phyloP scores from a whole-genome alignment of 805 yeast species.

The Metschnikowia proteae region DNA sequence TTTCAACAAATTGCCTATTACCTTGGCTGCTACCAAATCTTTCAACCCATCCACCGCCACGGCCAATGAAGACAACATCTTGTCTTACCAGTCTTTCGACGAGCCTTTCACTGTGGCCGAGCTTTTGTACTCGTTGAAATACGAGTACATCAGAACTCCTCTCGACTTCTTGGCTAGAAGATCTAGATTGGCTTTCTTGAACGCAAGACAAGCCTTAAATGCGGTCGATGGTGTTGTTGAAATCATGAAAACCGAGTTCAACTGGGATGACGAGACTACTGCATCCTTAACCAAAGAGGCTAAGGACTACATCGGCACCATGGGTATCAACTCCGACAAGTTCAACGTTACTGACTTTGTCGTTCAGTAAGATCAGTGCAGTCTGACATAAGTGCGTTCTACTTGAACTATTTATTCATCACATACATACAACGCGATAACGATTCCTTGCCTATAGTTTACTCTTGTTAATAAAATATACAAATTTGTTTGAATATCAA shows the following conservation, averaged over 20 bases:
- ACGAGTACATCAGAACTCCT: conserved; percentile 87
- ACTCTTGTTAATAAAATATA: neutral
- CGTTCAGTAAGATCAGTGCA: conserved; percentile 11
- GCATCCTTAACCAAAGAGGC: conserved; percentile 50
- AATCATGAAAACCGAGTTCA: conserved; percentile 73
- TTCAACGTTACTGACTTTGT: conserved; percentile 20
- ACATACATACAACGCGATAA: conserved; percentile 2
- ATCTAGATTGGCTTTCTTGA: conserved; percentile 87
- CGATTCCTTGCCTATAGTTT: conserved; percentile 4
- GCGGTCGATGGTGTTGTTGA: conserved; percentile 84
- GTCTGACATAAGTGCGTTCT: neutral
- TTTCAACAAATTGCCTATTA: conserved; percentile 59
- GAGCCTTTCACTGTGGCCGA: conserved; percentile 92
- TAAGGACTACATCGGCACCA: conserved; percentile 55
- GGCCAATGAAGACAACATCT: conserved; percentile 29
- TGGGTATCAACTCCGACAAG: conserved; percentile 44
- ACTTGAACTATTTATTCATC: conserved; percentile 4
- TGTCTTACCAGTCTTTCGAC: conserved; percentile 52
- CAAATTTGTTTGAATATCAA: neutral
- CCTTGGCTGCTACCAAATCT: conserved; percentile 44
- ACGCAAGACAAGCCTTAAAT: conserved; percentile 74
- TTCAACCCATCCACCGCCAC: conserved; percentile 29
- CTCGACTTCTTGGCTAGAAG: conserved; percentile 90
- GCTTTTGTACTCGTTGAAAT: conserved; percentile 70
- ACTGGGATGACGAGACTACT: conserved; percentile 65